Conservation (phyloP, 768 basidiomycete genomes). For the Boletus pseudo-olivaceus region DNA sequence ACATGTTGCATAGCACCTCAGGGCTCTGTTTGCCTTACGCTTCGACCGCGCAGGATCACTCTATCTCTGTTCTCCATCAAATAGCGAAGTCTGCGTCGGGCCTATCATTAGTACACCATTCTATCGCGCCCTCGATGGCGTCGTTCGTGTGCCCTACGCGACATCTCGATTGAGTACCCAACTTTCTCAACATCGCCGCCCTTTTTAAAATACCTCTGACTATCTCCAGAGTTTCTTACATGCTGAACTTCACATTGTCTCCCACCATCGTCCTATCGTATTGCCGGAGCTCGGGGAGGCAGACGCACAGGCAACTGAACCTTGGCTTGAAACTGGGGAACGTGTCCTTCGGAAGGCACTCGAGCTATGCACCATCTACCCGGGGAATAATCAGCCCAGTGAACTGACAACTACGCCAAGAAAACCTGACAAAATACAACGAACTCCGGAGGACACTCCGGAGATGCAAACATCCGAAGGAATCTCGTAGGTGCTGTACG, state of each 20-base stretch:
- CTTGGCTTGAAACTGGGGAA: background rate
- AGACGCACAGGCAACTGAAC: background rate
- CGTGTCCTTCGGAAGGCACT: background rate
- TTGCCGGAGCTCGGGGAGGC: background rate
- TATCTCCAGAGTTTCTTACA: background rate
- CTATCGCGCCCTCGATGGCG: constrained; percentile 1
- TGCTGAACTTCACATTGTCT: no score
- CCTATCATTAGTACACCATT: background rate
- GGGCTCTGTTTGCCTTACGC: background rate
- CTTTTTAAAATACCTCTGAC: background rate
- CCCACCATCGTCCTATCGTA: background rate
- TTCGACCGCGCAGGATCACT: background rate
- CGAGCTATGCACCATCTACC: background rate
- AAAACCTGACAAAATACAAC: no score
- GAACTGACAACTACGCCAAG: background rate
- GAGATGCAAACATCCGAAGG: no score
- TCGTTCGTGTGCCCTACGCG: background rate
- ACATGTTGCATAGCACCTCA: background rate
- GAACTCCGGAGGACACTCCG: no score
- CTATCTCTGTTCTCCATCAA: background rate
- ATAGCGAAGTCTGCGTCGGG: background rate
- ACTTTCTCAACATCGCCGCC: background rate
- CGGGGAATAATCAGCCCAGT: background rate
- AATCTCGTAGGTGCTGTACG: no score
- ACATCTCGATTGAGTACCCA: background rate